A percentile compares a stretch with the other conserved stretches of the same genome.
These are phyloP conservation scores for Glomus cerebriforme DNA, from an alignment of 192 early-diverging fungal species.

Conservation along the genomic window DNA sequence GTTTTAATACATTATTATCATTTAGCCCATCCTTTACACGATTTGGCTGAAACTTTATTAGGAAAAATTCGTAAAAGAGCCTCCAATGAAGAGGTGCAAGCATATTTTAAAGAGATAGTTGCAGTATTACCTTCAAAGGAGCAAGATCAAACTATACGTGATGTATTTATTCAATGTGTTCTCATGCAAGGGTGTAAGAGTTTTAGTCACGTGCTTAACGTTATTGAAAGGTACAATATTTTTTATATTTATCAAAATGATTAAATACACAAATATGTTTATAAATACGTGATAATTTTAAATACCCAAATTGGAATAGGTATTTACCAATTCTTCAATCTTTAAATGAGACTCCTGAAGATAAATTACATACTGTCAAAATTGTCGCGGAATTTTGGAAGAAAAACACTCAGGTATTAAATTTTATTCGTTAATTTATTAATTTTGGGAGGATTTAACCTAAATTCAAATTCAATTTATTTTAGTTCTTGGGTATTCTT, in stretches of 20 bases:
- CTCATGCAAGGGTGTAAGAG: slow-evolving; percentile 88
- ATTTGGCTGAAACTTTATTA: slow-evolving; percentile 43
- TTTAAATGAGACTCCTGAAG: slow-evolving; percentile 63
- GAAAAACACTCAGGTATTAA: slow-evolving; percentile 69
- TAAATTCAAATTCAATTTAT: too few species aligned
- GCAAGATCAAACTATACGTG: slow-evolving; percentile 62
- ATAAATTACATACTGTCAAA: slow-evolving; percentile 70
- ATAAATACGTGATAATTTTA: not conserved
- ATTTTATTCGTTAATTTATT: not conserved
- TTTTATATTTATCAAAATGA: not conserved
- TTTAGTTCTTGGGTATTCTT: slow-evolving; percentile 81
- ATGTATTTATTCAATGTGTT: slow-evolving; percentile 81
- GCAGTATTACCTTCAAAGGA: slow-evolving; percentile 35
- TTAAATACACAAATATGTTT: not conserved
- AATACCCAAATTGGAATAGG: slow-evolving; percentile 37
- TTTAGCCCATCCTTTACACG: slow-evolving; percentile 45
- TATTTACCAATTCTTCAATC: slow-evolving; percentile 65
- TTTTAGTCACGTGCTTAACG: slow-evolving; percentile 91
- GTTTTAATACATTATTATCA: not conserved
- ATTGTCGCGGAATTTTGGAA: slow-evolving; percentile 87
- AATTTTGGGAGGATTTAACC: too few species aligned
- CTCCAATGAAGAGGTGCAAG: slow-evolving; percentile 49
- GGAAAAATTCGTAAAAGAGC: slow-evolving; percentile 49
- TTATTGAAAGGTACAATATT: slow-evolving; percentile 75
- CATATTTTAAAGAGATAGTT: slow-evolving; percentile 46